Evolutionary conservation across 805 yeast species (phyloP), one percentile per base, ranked within the genome.

Genomic region (Candida nanaspora): DNA sequence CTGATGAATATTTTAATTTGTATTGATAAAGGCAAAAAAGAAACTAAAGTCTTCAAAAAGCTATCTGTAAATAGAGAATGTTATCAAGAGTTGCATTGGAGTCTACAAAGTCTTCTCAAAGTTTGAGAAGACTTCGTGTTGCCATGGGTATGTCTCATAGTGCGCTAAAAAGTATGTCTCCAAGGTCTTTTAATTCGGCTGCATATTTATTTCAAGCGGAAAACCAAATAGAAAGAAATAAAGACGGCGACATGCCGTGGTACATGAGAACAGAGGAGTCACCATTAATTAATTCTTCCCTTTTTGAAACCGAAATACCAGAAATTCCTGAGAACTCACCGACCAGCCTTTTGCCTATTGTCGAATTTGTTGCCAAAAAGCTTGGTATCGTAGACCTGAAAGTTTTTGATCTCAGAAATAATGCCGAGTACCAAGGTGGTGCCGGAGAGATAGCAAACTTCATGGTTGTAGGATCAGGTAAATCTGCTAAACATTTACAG

Each of bases 401-500:
- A 30, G 56, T 88, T 1, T 76, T 86, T 48, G 95, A 89, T 52
- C 61, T 83, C 43, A 65, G 81, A 28, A 55, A 66, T 20, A 54
- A 55, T 8, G 39, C 34, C 5, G 39, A 45, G 16, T 44, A 44
- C 23, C 51, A 48, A 35, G 61, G 55, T 36, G 62, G 65, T 19
- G 61, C 62, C 11, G 43, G 63, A 49, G 46, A 52, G 65, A 15
- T 68, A 19, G 64, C 72, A 9, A 67, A 71, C 41, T 69, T 74
- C 42, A 72, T 80, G 70, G 62, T 91, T 5, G 63, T 91, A 0
- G 74, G 81, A 16, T 76, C 93, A 0, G 96, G 95, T 4, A 82
- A 80, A 56, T 78, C 89, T 25, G 74, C 78, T 30, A 80, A 75
- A 46, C 98, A 89, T 62, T 62, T 87, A 19, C 78, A 73, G 47